These are phyloP conservation scores for Inga leiocalycina DNA, from an alignment of 306 rosid species.

Conservation along the genomic window DNA sequence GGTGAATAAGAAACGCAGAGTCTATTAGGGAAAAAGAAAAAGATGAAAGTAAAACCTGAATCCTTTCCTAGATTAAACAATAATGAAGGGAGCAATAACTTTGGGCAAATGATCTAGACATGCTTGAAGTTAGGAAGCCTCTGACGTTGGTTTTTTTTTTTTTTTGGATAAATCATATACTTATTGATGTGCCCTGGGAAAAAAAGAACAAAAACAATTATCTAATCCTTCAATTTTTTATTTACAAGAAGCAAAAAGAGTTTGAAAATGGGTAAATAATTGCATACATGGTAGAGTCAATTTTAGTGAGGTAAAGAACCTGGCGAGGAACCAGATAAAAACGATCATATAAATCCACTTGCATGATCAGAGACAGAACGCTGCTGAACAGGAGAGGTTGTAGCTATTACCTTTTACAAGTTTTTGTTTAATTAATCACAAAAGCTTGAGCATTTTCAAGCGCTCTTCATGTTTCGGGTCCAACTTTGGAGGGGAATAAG, in stretches of 20 bases:
- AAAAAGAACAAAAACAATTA: not conserved
- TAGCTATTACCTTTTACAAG: constrained; percentile 33
- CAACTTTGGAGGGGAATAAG: constrained; percentile 83
- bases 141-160: too few relatives aligned
- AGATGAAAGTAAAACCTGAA: not conserved
- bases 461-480: constrained; percentile 90
- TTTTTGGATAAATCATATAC: not conserved
- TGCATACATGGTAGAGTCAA: constrained; percentile 2
- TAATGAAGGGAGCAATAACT: not conserved
- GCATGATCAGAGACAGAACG: constrained; percentile 34
- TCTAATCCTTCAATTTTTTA: not conserved
- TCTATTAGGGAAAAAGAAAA: not conserved
- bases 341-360: constrained; percentile 23
- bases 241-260: not conserved
- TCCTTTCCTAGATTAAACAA: not conserved
- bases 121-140: not conserved
- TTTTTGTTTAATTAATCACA: constrained; percentile 35
- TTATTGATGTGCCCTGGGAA: not conserved
- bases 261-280: not conserved
- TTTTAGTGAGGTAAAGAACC: constrained; percentile 35
- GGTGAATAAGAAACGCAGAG: not conserved
- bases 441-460: constrained; percentile 92
- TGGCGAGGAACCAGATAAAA: constrained; percentile 26
- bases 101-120: not conserved
- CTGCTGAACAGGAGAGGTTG: constrained; percentile 26